Base-by-base conservation (phyloP, 2,329 filamentous ascomycete species). In the Ascocoryne sarcoides region DNA sequence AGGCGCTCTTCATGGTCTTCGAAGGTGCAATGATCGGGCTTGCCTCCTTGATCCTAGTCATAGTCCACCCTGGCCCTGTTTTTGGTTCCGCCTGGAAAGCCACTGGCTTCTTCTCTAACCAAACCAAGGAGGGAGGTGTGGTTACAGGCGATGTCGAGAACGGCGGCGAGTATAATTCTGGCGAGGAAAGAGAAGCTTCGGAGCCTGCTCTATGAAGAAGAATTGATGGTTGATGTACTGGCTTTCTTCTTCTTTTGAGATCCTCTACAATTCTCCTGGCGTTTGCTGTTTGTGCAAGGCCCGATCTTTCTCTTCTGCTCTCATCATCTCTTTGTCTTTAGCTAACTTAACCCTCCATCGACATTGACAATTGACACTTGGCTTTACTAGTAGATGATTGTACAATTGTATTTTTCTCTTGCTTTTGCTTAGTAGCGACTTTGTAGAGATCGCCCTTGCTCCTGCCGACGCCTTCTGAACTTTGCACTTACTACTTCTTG, bases 1-100 rank as follows among this genome's bases (percentile, higher is more conserved):
- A 71, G 48, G 55, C 55, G 0, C 51, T 62, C 4, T 71, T 70
- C 45, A 68, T 71, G 49, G 61, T 57, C 3, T 50, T 71, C 10
- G 68, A 71, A 54, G 65, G 64, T 2, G 36, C 54, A 4, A 61
- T 63, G 59, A 54, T 64, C 29, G 43, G 54, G n/a, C 12, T 61
- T 0, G 60, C 60, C 0, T 47, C 49, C 4, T 15, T 61, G 10
- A 37, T 44, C 2, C 39, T 64, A 37, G 60, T 54, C n/a, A 21
- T 55, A 10, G 51, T 58, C 26, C 59, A 62, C 35, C 61, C 60
- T 0, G 61, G 60, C 10, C 10, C 57, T 44, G 58, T 29, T 12
- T 51, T 50, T 37, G 32, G 32, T 14, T 12, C 23, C 23, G 23
- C 12, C 23, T 26, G 23, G 23, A 26, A 26, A 12, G 23, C 23